Base-by-base conservation (phyloP, 106 monocot genomes). In the Acorus gramineus region DNA sequence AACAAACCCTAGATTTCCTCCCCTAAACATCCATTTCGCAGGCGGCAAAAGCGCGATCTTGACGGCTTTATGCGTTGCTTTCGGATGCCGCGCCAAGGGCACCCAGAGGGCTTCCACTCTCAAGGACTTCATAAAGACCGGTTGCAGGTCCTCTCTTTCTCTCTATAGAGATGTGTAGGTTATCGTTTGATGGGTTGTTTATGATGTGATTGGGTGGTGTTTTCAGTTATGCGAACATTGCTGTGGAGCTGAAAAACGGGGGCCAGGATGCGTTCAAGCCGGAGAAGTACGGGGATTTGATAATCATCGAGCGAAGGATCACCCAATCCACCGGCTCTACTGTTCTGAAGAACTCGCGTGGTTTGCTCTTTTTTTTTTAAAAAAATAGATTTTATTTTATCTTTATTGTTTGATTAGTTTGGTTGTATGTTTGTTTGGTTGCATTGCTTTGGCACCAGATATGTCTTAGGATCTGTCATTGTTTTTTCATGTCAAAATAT, bases 21-120 rank as follows among this genome's bases (percentile, higher is more conserved):
- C 42, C 1, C 4, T 69, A 7, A 44, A n/a, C 4, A 10, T 14
- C 28, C 3, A 14, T 3, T 9, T 4, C 4, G 44, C 47, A 96
- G 95, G 95, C 66, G 95, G 95, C 49, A 96, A 96, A 71, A 96
- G 95, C 54, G 95, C 95, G 47, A 87, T 96, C 5, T 58, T 96
- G 46, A 96, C 95, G 46, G 90, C 95, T 5, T 73, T 96, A 2
- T 96, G 95, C 28, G 74, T 96, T 4, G 95, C 90, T 47, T 96
- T 96, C 55, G 95, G 95, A 8, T 87, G 85, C 76, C 81, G 90
- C 6, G 95, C 95, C 0, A 96, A 69, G 50, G 85, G 78, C 49
- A 96, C 95, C 2, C 90, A 96, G 70, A 75, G 95, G 66, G 95
- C 91, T 2, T 63, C 82, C 44, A 57, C 76, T 46, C 73, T 96